A percentile compares a stretch with the other conserved stretches of the same genome.
Conservation (phyloP, 345 rosid genomes). For the Ceriops tagal region DNA sequence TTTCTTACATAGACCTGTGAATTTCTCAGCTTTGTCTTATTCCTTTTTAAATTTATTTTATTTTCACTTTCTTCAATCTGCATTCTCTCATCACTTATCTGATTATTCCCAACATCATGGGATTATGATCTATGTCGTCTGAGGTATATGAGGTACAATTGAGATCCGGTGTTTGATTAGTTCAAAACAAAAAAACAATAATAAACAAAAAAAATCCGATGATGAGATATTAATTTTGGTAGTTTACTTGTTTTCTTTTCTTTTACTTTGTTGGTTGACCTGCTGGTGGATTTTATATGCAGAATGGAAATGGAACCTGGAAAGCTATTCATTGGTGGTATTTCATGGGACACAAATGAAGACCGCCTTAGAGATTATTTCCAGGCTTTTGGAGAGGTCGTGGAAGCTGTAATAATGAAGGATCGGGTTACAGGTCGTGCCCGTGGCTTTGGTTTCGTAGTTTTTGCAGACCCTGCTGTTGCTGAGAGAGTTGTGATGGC, state of each 20-base stretch:
- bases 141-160: conserved; percentile 4
- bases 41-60: conserved; percentile 32
- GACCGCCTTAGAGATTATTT: conserved; percentile 82
- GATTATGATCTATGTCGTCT: conserved; percentile 14
- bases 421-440: conserved; percentile 94
- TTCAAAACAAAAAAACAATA: neutral
- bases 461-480: conserved; percentile 71
- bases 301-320: conserved; percentile 86
- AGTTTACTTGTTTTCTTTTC: conserved; percentile 4
- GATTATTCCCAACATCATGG: conserved; percentile 18
- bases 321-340: conserved; percentile 90
- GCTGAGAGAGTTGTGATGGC: conserved; percentile 76
- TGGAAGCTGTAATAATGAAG: conserved; percentile 90
- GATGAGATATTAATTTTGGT: conserved; percentile 1
- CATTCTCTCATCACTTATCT: conserved; percentile 33
- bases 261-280: conserved; percentile 10
- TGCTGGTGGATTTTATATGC: conserved; percentile 15
- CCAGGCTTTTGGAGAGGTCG: conserved; percentile 69
- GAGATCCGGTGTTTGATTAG: conserved; percentile 28
- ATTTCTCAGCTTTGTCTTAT: conserved; percentile 31
- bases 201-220: neutral
- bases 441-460: conserved; percentile 91
- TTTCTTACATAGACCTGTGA: conserved; percentile 22
- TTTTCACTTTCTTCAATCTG: conserved; percentile 31
- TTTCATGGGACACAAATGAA: conserved; percentile 94